A percentile compares a stretch with the other conserved stretches of the same genome.
Conservation (phyloP, 1,284 basidiomycete genomes). For the Sanguinoderma infundibulare region DNA sequence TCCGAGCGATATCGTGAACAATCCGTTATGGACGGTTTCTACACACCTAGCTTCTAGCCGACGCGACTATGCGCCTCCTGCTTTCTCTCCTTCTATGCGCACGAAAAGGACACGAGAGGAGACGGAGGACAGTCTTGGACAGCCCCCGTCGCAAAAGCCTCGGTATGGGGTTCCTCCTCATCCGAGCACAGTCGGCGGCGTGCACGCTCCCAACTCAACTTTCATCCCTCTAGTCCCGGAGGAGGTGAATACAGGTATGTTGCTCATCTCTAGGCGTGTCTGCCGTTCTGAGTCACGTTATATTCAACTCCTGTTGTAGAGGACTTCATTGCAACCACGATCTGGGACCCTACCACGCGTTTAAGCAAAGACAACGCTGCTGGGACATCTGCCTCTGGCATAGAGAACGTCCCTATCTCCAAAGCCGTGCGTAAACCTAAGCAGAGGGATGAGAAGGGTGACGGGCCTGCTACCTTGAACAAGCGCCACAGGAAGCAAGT, state of each 20-base stretch:
- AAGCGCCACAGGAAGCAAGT: not conserved
- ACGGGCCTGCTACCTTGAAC: not conserved
- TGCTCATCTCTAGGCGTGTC: not conserved
- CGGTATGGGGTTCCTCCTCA: no score
- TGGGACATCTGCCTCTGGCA: not conserved
- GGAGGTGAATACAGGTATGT: not conserved
- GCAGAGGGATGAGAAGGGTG: not conserved
- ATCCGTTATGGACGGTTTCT: not conserved
- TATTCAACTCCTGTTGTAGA: not conserved
- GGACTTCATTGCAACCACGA: not conserved
- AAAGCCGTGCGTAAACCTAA: not conserved
- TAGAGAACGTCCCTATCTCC: not conserved
- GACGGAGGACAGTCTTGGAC: not conserved
- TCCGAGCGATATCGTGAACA: not conserved
- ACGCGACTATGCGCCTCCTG: no score
- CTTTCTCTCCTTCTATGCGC: not conserved
- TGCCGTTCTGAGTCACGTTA: not conserved
- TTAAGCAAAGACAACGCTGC: not conserved
- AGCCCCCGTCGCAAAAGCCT: not conserved
- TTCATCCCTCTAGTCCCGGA: no score
- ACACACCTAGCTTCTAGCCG: not conserved
- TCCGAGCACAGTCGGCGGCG: not conserved
- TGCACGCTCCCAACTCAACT: not conserved
- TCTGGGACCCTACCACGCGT: not conserved
- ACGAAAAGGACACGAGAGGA: not conserved